Evolutionary conservation across 768 basidiomycete species (phyloP).

Genomic region (Lentinula raphanica): DNA sequence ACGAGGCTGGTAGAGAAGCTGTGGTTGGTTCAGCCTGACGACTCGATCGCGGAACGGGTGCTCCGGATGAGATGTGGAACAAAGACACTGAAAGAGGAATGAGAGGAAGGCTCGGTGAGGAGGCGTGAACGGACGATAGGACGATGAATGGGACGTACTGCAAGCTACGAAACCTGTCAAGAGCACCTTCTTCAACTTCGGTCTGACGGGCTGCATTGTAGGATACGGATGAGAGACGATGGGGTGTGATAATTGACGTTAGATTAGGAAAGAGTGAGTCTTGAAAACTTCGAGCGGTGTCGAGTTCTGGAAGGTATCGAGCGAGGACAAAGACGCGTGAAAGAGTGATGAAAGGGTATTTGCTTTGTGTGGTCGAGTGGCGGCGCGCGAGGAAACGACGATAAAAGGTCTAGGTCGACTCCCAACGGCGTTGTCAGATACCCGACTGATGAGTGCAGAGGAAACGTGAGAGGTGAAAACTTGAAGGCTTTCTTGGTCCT

Average conservation of each 20-base stretch:
- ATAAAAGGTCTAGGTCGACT: not conserved
- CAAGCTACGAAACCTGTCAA: slow-evolving; percentile 4
- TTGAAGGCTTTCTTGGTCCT: not conserved
- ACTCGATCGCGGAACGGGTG: not conserved
- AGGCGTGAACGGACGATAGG: not conserved
- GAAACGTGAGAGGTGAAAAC: not conserved
- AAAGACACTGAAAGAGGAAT: slow-evolving; percentile 3
- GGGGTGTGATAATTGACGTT: not conserved
- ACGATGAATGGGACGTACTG: not conserved
- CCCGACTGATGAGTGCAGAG: not conserved
- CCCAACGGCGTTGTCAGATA: not conserved
- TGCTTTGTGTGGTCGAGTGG: not conserved
- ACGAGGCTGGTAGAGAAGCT: not conserved
- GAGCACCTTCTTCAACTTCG: not conserved
- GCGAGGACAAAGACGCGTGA: not conserved
- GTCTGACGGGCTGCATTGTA: slow-evolving; percentile 1
- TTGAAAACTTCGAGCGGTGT: not conserved
- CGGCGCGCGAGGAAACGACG: not conserved
- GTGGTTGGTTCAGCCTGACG: not conserved
- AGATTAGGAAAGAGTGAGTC: not conserved
- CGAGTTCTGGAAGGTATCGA: not conserved
- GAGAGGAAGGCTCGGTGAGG: not conserved
- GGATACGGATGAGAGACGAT: not conserved
- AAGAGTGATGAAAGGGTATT: not conserved
- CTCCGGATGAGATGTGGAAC: not conserved